Conservation (phyloP, 805 yeast genomes). For the Ogataea populi-albae region DNA sequence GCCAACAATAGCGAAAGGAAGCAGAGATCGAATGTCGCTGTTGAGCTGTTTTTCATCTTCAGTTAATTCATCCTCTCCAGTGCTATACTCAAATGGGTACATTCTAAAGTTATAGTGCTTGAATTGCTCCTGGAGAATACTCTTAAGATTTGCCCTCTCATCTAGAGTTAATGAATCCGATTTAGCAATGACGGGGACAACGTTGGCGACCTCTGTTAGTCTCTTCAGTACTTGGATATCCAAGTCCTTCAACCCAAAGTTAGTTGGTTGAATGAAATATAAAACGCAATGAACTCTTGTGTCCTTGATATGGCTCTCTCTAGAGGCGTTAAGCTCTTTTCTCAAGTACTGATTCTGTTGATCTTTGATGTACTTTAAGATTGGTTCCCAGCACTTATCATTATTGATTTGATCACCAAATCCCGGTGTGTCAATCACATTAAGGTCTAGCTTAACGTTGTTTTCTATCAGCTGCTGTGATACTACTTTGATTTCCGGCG, state of each 20-base stretch:
- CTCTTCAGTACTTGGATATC: constrained; percentile 82
- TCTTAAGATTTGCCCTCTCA: constrained; percentile 80
- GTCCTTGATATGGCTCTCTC: constrained; percentile 79
- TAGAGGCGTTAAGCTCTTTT: constrained; percentile 90
- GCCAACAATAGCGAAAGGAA: constrained; percentile 95
- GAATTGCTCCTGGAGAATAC: constrained; percentile 73
- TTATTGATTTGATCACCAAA: constrained; percentile 96
- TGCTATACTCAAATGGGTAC: constrained; percentile 69
- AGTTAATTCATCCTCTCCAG: constrained; percentile 39
- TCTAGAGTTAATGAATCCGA: constrained; percentile 83
- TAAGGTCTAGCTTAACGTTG: constrained; percentile 79
- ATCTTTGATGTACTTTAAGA: constrained; percentile 89
- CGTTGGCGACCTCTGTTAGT: constrained; percentile 86
- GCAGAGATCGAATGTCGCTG: constrained; percentile 66
- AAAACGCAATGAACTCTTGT: constrained; percentile 91
- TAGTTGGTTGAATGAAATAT: constrained; percentile 87
- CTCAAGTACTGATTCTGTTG: constrained; percentile 89
- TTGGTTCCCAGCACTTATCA: constrained; percentile 95
- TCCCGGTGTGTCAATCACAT: constrained; percentile 95
- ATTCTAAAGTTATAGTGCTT: constrained; percentile 66
- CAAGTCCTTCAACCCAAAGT: constrained; percentile 76
- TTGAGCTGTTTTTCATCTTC: constrained; percentile 74
- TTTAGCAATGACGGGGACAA: constrained; percentile 93
- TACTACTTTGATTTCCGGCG: constrained; percentile 77
- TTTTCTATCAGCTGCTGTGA: constrained; percentile 77